A percentile compares a stretch with the other conserved stretches of the same genome.
These are phyloP conservation scores for Quercus cerris DNA, from an alignment of 306 rosid genomes.

Conservation along the genomic window DNA sequence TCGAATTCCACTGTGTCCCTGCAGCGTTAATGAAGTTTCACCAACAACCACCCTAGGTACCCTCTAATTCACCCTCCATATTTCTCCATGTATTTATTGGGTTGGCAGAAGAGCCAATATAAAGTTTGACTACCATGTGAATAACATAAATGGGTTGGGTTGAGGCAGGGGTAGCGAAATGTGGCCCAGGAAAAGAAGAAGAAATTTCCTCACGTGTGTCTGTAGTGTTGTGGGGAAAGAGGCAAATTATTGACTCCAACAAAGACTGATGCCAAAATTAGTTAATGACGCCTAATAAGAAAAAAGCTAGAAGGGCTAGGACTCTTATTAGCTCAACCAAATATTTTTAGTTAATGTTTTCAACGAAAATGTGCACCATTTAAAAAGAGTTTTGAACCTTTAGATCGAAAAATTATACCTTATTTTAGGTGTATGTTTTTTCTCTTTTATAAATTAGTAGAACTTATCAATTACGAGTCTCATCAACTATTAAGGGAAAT, in stretches of 20 bases:
- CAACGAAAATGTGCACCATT: too few relatives aligned
- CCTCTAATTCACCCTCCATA: neutral
- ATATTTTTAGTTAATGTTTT: too few relatives aligned
- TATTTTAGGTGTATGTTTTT: too few relatives aligned
- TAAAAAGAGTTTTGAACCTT: too few relatives aligned
- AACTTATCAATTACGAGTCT: too few relatives aligned
- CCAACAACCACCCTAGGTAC: neutral
- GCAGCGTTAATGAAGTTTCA: neutral
- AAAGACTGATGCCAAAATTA: neutral
- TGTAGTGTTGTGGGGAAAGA: neutral
- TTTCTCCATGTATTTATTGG: constrained; percentile 6
- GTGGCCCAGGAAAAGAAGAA: too few relatives aligned
- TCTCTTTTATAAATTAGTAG: too few relatives aligned
- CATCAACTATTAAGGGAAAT: too few relatives aligned
- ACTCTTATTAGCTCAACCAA: too few relatives aligned
- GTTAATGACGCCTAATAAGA: neutral
- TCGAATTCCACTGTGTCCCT: too few relatives aligned
- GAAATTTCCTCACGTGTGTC: neutral
- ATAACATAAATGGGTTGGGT: constrained; percentile 16
- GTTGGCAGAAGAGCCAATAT: constrained; percentile 4
- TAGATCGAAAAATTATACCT: too few relatives aligned
- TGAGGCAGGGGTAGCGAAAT: neutral
- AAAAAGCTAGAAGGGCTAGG: neutral
- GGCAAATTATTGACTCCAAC: neutral
- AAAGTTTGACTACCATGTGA: constrained; percentile 15